Base-by-base conservation (phyloP, 1,139 yeast species). In the Taphrina wiesneri region DNA sequence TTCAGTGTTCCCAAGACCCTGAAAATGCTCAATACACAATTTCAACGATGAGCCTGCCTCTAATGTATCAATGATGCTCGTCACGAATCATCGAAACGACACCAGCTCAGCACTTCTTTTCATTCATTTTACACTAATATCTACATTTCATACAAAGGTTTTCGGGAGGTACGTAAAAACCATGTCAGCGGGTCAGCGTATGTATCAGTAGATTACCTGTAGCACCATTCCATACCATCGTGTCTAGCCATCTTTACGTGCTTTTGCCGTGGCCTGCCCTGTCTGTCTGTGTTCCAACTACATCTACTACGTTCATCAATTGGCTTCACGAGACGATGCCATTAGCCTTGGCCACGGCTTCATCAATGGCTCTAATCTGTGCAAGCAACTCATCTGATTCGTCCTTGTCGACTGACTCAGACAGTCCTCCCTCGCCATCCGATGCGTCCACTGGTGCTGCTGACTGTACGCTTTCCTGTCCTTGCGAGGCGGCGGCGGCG, bases 1-100 rank as follows among this genome's bases (percentile, higher is more conserved):
- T 71, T 77, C 63, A 71, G 72, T 45, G 70, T 69, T 13, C 64
- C 70, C 13, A 46, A 62, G 51, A 68, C 68, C 56, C 52, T 69
- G 46, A 67, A 63, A 28, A 66, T 70, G 56, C 61, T 70, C 60
- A 69, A 70, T 54, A 59, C 67, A 23, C 68, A 66, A 41, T 70
- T 70, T 47, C 64, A 60, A 46, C 49, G 64, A n/a, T 60, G 43
- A 59, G 15, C 43, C 4, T n/a, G n/a, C n/a, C n/a, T n/a, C n/a
- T n/a, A n/a, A n/a, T n/a, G n/a, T n/a, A n/a, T n/a, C n/a, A n/a
- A n/a, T n/a, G n/a, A n/a, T n/a, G n/a, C n/a, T n/a, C 11, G 34
- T 30, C 34, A 11, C 34, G 9, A 6, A 30, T 30, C 34, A 6
- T 6, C 11, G 9, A 11, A 30, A 11, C 34, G 34, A 11, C 34